These are phyloP conservation scores for Alloascoidea africana DNA, from an alignment of 805 yeast genomes.

Conservation along the genomic window DNA sequence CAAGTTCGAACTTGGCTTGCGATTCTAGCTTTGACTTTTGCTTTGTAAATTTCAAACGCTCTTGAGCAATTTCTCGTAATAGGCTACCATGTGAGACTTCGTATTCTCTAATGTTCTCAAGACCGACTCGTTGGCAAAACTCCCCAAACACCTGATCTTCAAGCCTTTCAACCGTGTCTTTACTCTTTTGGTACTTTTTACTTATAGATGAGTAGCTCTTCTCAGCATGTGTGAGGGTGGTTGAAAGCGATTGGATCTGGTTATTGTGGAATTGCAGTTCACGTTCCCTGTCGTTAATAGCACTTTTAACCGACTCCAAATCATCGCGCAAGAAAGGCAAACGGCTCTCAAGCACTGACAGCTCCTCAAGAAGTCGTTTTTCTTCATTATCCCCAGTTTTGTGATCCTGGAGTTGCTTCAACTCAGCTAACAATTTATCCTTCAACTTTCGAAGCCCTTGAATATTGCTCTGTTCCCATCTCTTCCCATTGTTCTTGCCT, in stretches of 20 bases:
- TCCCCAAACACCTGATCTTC: conserved; percentile 18
- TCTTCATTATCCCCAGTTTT: conserved; percentile 42
- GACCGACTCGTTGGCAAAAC: conserved; percentile 41
- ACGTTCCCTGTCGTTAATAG: conserved; percentile 15
- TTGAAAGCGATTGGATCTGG: conserved; percentile 4
- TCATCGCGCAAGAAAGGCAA: conserved; percentile 16
- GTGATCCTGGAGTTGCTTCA: conserved; percentile 27
- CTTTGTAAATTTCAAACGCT: conserved; percentile 42
- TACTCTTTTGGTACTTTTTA: not conserved
- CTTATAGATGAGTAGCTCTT: not conserved
- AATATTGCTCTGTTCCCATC: conserved; percentile 14
- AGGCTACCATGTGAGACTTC: conserved; percentile 46
- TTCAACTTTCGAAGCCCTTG: conserved; percentile 34
- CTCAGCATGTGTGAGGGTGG: not conserved
- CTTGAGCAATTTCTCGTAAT: conserved; percentile 20
- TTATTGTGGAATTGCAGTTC: conserved; percentile 10
- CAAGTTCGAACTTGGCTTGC: conserved; percentile 49
- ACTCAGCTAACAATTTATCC: conserved; percentile 32
- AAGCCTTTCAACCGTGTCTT: conserved; percentile 7
- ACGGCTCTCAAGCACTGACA: conserved; percentile 27
- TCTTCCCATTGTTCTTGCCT: conserved; percentile 33
- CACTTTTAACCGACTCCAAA: conserved; percentile 13
- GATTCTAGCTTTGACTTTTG: conserved; percentile 46
- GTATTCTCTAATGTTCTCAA: conserved; percentile 45
- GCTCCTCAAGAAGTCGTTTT: conserved; percentile 39